Base-by-base conservation (phyloP, 176 grass and related monocot genomes). In the Elaeis guineensis region DNA sequence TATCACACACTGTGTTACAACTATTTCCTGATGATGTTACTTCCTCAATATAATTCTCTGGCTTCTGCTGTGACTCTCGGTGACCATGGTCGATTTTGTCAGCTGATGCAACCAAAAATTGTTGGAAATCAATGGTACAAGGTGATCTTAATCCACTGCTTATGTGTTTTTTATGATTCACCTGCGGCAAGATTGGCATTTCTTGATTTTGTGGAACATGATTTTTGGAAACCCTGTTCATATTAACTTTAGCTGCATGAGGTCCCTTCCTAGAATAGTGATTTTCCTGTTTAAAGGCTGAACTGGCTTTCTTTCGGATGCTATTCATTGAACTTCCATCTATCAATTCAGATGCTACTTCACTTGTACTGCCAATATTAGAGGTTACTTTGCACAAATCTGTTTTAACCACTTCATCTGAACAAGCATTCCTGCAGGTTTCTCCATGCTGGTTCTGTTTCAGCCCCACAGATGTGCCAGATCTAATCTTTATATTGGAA, bases 401-500 rank as follows among this genome's bases (percentile, higher is more conserved):
- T 20, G 5, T 23, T 69, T 67, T 61, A 58, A 28, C 25, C 25
- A 21, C 14, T 52, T 57, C 64, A 49, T 19, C 58, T 29, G 60
- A 67, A 58, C 7, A 48, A 44, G 49, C 14, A 12, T 30, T 32
- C 14, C 59, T 61, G 5, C 59, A 49, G 3, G 39, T 54, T 61
- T 72, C 79, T 69, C 51, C 69, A 61, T 26, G 63, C 50, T 25
- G 49, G 16, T 69, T 85, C 78, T 79, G 58, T 30, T 78, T 79
- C 25, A 21, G 59, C 50, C 64, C 49, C 16, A 54, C 11, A 69
- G 29, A 71, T 59, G 65, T 53, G 63, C 66, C 57, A 35, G 4
- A 29, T 51, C 59, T 78, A 58, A 12, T 21, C 65, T 59, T 58
- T 52, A 29, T 21, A 55, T 76, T 81, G 55, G 35, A 69, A 67